A percentile compares a stretch with the other conserved stretches of the same genome.
These are phyloP conservation scores for Beverwykella pulmonaria DNA, from an alignment of 495 filamentous ascomycete species.

Conservation along the genomic window DNA sequence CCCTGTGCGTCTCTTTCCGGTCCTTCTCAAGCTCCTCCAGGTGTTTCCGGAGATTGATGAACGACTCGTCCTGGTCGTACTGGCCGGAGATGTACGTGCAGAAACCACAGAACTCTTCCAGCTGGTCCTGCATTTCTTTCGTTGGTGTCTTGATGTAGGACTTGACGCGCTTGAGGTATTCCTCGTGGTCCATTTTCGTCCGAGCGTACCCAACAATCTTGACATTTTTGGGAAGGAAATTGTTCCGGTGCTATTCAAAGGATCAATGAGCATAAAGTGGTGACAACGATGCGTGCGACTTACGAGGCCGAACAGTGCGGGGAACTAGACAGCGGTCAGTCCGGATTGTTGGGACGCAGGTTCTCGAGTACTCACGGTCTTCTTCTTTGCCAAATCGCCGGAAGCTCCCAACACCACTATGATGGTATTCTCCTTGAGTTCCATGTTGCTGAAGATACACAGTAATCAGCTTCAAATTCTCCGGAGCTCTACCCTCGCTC, in stretches of 20 bases:
- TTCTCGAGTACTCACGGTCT: slow-evolving; percentile 71
- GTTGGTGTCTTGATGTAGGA: slow-evolving; percentile 99
- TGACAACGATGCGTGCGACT: slow-evolving; percentile 48
- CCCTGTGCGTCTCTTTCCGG: slow-evolving; percentile 79
- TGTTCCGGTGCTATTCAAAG: slow-evolving; percentile 80
- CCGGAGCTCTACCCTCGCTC: not conserved
- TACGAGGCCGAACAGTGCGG: slow-evolving; percentile 97
- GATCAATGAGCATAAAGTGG: slow-evolving; percentile 9
- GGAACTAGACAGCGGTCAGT: slow-evolving; percentile 65
- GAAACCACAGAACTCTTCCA: slow-evolving; percentile 81
- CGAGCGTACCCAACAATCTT: slow-evolving; percentile 98
- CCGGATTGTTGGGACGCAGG: not conserved
- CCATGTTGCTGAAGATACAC: slow-evolving; percentile 62
- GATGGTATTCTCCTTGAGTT: slow-evolving; percentile 97
- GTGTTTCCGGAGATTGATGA: slow-evolving; percentile 84
- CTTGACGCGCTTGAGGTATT: slow-evolving; percentile 89
- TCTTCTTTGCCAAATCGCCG: slow-evolving; percentile 98
- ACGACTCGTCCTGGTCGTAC: slow-evolving; percentile 96
- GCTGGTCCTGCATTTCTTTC: slow-evolving; percentile 94
- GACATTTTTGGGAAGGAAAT: slow-evolving; percentile 96
- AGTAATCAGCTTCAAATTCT: slow-evolving; percentile 21
- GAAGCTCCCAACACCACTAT: slow-evolving; percentile 97
- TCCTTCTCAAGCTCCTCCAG: slow-evolving; percentile 84
- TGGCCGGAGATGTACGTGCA: slow-evolving; percentile 95
- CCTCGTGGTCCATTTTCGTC: slow-evolving; percentile 98